These are phyloP conservation scores for Cornus florida DNA, from an alignment of 148 eudicot species.

Conservation along the genomic window DNA sequence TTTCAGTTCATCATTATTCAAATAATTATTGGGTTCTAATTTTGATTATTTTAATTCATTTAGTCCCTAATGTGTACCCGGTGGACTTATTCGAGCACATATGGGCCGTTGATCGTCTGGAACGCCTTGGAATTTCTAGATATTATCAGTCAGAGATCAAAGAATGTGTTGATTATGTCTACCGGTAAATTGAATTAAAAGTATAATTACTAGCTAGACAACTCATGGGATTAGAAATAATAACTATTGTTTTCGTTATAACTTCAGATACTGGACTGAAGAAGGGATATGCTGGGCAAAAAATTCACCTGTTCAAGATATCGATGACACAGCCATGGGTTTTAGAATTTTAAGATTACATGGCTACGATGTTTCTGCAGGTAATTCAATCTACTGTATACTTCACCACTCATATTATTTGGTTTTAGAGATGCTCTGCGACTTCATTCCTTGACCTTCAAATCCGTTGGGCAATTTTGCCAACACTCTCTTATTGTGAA, in stretches of 20 bases:
- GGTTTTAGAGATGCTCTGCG: no score
- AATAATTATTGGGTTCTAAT: no score
- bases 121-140: constrained; percentile 70
- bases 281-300: constrained; percentile 87
- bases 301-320: constrained; percentile 61
- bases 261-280: constrained; percentile 67
- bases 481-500: no score
- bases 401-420: no score
- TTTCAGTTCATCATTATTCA: no score
- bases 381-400: constrained; percentile 18
- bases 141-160: constrained; percentile 47
- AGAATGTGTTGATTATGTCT: constrained; percentile 45
- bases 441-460: no score
- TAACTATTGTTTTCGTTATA: no score
- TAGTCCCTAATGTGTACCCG: constrained; percentile 77
- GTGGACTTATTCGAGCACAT: constrained; percentile 66
- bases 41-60: no score
- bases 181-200: constrained; percentile 30
- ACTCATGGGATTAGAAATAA: no score
- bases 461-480: no score
- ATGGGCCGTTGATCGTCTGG: constrained; percentile 63
- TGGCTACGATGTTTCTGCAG: constrained; percentile 66
- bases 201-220: no score
- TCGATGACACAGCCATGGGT: constrained; percentile 90
- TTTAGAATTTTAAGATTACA: constrained; percentile 76